Evolutionary conservation across 1,139 yeast species (phyloP), one percentile per base, ranked within the genome.

Genomic region (Candida labiduridarum): DNA sequence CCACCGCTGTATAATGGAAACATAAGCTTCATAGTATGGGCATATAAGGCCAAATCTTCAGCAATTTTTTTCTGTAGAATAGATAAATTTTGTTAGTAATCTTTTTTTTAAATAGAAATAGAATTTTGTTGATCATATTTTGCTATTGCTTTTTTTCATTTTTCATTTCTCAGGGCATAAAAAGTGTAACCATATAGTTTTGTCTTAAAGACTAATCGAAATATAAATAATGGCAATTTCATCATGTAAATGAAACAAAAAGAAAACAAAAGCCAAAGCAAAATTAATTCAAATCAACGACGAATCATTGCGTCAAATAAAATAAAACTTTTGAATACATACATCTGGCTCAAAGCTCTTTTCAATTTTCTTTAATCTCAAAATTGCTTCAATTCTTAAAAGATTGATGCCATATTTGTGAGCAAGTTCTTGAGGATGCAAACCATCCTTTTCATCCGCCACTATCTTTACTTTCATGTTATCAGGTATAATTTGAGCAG

Each of bases 141-240:
- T 15, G n/a, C 29, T 19, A 9, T 36, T 30, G 22, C 22, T 40
- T 36, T 19, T 34, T 16, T 16, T 34, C 15, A 10, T 16, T 34
- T 9, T n/a, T 34, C 11, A 14, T 15, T 8, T 27, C 25, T 52
- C 55, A 51, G 56, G 43, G 51, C 52, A 45, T 47, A 38, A 65
- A 19, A 65, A 51, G 64, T 79, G 60, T 78, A 84, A 84, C 89
- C 89, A 81, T 74, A 62, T 66, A 25, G 52, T 58, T 35, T 31
- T 72, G 90, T 85, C 91, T 85, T 85, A 73, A 85, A 86, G 90
- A 86, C 90, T 85, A 86, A 85, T 85, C 90, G 85, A 80, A 72
- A 58, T 34, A 46, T 36, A 38, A 45, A 46, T 30, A 51, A 45
- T 38, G 35, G 51, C 49, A 60, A 59, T 63, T 59, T 65, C 68